Evolutionary conservation across 1,139 yeast genomes (phyloP), one percentile per base, ranked within the genome.

Genomic region (Yamadazyma diospyri): DNA sequence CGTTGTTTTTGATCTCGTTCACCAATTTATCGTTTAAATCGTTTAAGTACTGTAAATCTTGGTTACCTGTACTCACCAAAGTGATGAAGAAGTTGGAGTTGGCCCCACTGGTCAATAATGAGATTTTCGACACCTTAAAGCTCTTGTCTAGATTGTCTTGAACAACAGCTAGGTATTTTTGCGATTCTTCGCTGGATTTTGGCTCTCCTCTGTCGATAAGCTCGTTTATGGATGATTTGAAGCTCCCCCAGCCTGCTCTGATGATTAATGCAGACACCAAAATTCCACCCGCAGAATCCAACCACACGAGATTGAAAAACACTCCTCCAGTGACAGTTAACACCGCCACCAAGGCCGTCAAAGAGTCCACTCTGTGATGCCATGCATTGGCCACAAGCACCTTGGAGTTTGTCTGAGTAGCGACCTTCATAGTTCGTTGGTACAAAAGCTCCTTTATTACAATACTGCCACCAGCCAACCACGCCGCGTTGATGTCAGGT

Each of bases 361-460:
- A 58, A 1, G 95, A 83, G 55, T 92, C 98, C n/a, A 92, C 89
- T 42, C 98, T 72, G 53, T 92, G 98, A 55, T 92, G 98, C 97
- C 97, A 92, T 3, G 98, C 98, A 52, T 92, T 92, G 5, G 98
- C 98, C 32, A 87, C 81, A 35, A 92, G 69, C 4, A 92, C 97
- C 41, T 87, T 85, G 2, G 97, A 87, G 50, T 86, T 83, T 19
- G 88, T 76, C 40, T 71, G 64, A 27, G 69, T 64, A 3, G 97
- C 97, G 13, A 92, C 78, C 42, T 77, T 75, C 64, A 81, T 72
- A 0, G 98, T 92, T 11, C 85, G 84, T 38, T 77, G 77, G 59
- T 77, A 92, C 29, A 92, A 76, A 72, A 95, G 71, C 56, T 92
- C 98, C 53, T 92, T 92, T 30, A 88, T 74, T 3, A 72, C 72